Base-by-base conservation (phyloP, 2,329 filamentous ascomycete genomes). In the Colletotrichum cereale region DNA sequence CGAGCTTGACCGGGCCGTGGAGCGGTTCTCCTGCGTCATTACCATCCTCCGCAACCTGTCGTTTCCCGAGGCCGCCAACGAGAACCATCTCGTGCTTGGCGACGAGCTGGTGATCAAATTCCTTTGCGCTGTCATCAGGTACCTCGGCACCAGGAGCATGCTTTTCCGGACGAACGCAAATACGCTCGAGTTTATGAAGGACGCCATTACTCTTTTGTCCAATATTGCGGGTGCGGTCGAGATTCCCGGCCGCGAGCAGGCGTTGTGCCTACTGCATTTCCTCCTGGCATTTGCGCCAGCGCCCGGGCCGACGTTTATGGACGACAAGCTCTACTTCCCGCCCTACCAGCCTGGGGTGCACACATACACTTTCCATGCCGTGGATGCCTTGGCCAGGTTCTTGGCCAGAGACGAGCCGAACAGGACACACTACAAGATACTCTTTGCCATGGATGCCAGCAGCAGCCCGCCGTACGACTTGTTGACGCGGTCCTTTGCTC, bases 111-210 rank as follows among this genome's bases (percentile, higher is more conserved):
- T 98, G 24, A 87, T 98, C 77, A 94, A 93, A 75, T 94, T 98
- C 77, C 84, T 98, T 11, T 94, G 94, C 69, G 91, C 91, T 56
- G 89, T 95, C 5, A 95, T 98, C 73, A 88, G 95, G 71, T 93
- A 96, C 75, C 86, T 98, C 18, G 96, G 96, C 38, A 98, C 95
- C 5, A 92, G 95, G 18, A 94, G 94, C 75, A 93, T 96, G 87
- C 87, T 98, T 38, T 84, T 98, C 52, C 90, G 94, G 48, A 94
- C 91, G 4, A 89, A 96, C 75, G 86, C 89, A 77, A 97, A 98
- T 81, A 96, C 93, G 0, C 85, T 98, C 75, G 96, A 99, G 81
- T 96, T 98, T 77, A 97, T 98, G 93, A 99, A 99, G 82, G 96
- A 99, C 80, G 86, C 95, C 38, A 90, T 98, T 69, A 92, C 94